Evolutionary conservation across 129 eudicot species (phyloP), one percentile per base, ranked within the genome.

Genomic region (Centaurea solstitialis): DNA sequence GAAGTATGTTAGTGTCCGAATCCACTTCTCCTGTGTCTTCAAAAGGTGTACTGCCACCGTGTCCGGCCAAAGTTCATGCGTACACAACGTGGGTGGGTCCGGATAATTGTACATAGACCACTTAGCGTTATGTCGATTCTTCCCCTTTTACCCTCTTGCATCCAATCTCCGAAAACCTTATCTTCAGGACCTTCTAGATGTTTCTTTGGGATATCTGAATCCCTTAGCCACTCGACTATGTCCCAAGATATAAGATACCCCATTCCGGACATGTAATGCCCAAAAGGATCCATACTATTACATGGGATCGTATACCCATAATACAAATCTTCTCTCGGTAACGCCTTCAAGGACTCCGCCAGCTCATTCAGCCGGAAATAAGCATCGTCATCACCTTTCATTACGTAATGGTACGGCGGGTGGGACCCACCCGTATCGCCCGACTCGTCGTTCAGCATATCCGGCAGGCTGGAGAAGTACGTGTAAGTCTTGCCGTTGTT

Each of bases 91-190:
- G 0, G 86, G 94, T 9, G 99, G 99, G 66, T 89, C 94, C 0
- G 99, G 98, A 70, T 82, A 95, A 79, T 95, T 92, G 77, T 94
- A 94, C 99, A 94, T 94, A 0, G 94, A 86, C 99, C 97, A 92
- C 83, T 94, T 94, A 9, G 97, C 99, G 71, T 94, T 94, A 77
- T 80, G 87, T 45, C 99, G 82, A 85, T 94, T 89, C 79, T 80
- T 90, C 3, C 89, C 35, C 90, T 78, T 11, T 76, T 85, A 2
- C 99, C 97, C 11, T 83, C 85, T 35, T 85, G 79, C 4, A 94
- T 82, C 97, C 97, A 94, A 7, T 90, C 97, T 21, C 99, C 99
- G 18, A 94, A 92, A 38, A 86, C 77, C 24, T 79, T 79, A 77
- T 94, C 99, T 84, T 94, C 97, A 0, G 99, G 97, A 0, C 99